Evolutionary conservation across 495 filamentous ascomycete species (phyloP).

Genomic region (Umbilicaria muhlenbergii): DNA sequence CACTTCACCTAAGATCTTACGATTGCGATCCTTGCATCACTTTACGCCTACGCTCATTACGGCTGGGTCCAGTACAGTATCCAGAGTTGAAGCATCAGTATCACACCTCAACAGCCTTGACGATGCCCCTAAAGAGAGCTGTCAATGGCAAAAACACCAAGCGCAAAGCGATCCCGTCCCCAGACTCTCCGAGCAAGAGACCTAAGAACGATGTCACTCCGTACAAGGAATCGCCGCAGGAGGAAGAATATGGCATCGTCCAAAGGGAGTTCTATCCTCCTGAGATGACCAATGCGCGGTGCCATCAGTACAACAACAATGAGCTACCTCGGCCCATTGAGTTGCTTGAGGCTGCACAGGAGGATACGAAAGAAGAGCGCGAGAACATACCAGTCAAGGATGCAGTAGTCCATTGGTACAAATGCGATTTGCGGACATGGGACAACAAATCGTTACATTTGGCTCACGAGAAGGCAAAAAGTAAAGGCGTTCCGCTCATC

Average conservation of each 20-base stretch:
- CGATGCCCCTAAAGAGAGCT: no score
- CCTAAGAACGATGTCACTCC: constrained; percentile 3
- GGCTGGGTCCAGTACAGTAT: no score
- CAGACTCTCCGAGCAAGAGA: constrained; percentile 6
- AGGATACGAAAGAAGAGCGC: constrained; percentile 32
- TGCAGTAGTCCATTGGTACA: constrained; percentile 85
- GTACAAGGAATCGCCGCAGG: constrained; percentile 16
- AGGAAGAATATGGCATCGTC: constrained; percentile 55
- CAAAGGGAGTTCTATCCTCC: constrained; percentile 69
- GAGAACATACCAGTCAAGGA: constrained; percentile 30
- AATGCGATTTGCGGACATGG: constrained; percentile 55
- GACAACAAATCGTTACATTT: constrained; percentile 62
- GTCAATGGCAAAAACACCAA: constrained; percentile 5
- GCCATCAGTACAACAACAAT: constrained; percentile 50
- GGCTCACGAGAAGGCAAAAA: constrained; percentile 51
- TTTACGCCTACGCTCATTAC: no score
- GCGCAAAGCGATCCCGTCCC: constrained; percentile 5
- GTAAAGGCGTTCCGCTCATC: constrained; percentile 51
- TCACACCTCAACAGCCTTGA: no score
- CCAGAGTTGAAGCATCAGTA: no score
- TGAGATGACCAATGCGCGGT: constrained; percentile 68
- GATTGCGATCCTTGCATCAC: no score
- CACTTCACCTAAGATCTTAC: no score
- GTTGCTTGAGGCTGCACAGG: constrained; percentile 34
- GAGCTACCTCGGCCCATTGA: constrained; percentile 57